These are phyloP conservation scores for Yamadazyma pseudoaaseri DNA, from an alignment of 1,139 yeast genomes.

Conservation along the genomic window DNA sequence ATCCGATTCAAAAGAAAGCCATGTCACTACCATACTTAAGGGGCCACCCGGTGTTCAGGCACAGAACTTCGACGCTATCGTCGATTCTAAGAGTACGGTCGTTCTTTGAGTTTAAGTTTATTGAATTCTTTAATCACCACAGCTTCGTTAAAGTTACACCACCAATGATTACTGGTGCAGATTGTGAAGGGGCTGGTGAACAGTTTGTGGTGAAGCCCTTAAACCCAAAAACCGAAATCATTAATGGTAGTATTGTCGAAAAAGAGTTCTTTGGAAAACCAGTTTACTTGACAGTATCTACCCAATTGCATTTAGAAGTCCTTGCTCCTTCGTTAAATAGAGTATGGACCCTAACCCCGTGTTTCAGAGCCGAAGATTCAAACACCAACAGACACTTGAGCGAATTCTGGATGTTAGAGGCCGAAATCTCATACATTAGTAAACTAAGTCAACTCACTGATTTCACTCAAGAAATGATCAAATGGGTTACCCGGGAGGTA, in stretches of 20 bases:
- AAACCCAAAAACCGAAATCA: constrained; percentile 10
- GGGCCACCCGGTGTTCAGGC: constrained; percentile 69
- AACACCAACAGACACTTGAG: constrained; percentile 89
- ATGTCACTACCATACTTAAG: constrained; percentile 69
- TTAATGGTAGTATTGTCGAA: constrained; percentile 18
- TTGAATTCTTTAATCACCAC: constrained; percentile 51
- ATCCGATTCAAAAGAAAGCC: constrained; percentile 82
- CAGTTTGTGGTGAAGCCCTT: constrained; percentile 57
- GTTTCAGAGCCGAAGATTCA: constrained; percentile 91
- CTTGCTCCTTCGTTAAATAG: constrained; percentile 70
- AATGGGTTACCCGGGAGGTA: constrained; percentile 46
- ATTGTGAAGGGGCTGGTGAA: constrained; percentile 98
- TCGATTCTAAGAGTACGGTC: constrained; percentile 75
- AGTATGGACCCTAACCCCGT: constrained; percentile 90
- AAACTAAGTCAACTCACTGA: constrained; percentile 58
- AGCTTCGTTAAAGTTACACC: constrained; percentile 76
- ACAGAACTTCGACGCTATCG: constrained; percentile 65
- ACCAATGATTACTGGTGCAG: constrained; percentile 84
- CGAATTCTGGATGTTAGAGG: constrained; percentile 98
- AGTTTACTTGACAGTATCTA: constrained; percentile 81
- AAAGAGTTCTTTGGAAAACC: constrained; percentile 60
- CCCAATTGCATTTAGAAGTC: constrained; percentile 88
- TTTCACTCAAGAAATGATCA: constrained; percentile 70
- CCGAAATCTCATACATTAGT: constrained; percentile 72
- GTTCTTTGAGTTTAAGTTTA: constrained; percentile 52